These are phyloP conservation scores for Apophysomyces trapeziformis DNA, from an alignment of 371 early-diverging fungal species.

Conservation along the genomic window DNA sequence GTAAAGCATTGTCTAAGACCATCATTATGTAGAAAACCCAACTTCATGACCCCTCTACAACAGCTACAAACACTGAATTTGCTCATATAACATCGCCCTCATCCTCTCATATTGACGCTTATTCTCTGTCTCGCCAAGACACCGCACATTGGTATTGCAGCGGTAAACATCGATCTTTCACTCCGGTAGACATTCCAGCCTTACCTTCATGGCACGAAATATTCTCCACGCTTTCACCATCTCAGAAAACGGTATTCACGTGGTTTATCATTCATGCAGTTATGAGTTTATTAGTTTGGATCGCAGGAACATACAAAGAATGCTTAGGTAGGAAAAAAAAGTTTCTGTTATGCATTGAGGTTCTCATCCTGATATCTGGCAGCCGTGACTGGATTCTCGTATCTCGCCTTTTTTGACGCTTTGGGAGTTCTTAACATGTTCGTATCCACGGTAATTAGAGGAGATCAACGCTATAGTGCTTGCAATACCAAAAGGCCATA, in stretches of 20 bases:
- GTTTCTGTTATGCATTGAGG: background rate
- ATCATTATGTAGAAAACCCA: background rate
- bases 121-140: background rate
- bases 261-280: conserved; percentile 56
- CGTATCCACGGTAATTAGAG: conserved; percentile 56
- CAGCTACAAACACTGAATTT: background rate
- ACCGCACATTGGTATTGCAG: background rate
- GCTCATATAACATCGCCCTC: no score
- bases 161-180: conserved; percentile 18
- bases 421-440: conserved; percentile 64
- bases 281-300: conserved; percentile 56
- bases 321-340: conserved; percentile 51
- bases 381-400: conserved; percentile 61
- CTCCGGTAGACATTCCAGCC: conserved; percentile 39
- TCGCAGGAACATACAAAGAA: conserved; percentile 54
- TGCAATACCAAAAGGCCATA: conserved; percentile 63
- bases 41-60: background rate
- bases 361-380: background rate
- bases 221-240: conserved; percentile 51
- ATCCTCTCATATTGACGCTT: background rate
- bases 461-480: conserved; percentile 46
- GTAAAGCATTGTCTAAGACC: background rate
- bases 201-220: conserved; percentile 49
- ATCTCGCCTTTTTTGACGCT: conserved; percentile 67
- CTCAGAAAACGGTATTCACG: conserved; percentile 66